Evolutionary conservation across 2,329 filamentous ascomycete genomes (phyloP).

Genomic region (Aspergillus awamori): DNA sequence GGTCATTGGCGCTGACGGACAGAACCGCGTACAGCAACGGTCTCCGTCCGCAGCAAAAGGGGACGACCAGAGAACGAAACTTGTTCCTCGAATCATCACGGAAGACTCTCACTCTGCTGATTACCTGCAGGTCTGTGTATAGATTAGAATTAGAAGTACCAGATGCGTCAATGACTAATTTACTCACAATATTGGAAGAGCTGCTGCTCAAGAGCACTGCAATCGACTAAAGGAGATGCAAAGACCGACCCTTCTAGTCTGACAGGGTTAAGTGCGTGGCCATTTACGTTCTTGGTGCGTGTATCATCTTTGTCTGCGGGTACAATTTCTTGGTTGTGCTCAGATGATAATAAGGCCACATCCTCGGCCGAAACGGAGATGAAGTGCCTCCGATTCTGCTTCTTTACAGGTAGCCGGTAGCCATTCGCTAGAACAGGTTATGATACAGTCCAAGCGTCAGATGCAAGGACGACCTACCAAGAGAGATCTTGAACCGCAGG

Average conservation of each 20-base stretch:
- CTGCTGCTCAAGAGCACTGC: not conserved
- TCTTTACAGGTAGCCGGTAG: not conserved
- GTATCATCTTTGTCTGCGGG: not conserved
- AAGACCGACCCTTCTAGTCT: not conserved
- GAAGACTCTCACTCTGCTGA: constrained; percentile 2
- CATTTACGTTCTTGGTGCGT: not conserved
- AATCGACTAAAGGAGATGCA: not conserved
- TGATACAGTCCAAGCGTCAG: not conserved
- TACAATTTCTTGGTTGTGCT: not conserved
- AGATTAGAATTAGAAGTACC: not conserved
- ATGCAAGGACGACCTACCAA: not conserved
- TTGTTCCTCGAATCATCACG: constrained; percentile 1
- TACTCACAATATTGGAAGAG: constrained; percentile 1
- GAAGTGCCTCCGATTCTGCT: not conserved
- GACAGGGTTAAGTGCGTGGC: not conserved
- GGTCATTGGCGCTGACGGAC: constrained; percentile 7
- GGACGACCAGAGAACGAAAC: constrained; percentile 5
- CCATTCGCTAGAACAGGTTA: not conserved
- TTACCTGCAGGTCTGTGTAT: constrained; percentile 1
- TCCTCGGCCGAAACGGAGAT: not conserved
- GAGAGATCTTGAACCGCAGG: not conserved
- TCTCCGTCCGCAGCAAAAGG: constrained; percentile 1
- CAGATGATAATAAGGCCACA: not conserved
- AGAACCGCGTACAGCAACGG: constrained; percentile 7
- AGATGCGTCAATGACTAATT: no score